Evolutionary conservation across 106 monocot genomes (phyloP).

Genomic region (Dioscorea dumetorum): DNA sequence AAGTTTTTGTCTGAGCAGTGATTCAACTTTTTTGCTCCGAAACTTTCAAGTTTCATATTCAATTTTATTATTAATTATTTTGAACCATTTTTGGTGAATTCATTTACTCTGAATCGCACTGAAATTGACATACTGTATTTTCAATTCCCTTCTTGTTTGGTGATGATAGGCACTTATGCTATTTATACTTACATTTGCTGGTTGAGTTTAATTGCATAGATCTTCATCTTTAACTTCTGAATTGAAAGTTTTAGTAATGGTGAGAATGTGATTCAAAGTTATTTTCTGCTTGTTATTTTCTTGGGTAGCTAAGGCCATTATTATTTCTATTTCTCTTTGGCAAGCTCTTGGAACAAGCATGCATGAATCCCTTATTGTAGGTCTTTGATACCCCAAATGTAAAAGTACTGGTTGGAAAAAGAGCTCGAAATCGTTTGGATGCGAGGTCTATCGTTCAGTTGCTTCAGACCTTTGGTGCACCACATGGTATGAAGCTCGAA

Average conservation of each 20-base stretch:
- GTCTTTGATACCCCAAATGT: conserved; percentile 86
- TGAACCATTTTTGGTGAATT: too few species aligned
- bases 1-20: too few species aligned
- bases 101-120: too few species aligned
- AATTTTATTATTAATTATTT: too few species aligned
- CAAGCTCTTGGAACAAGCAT: neutral
- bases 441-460: conserved; percentile 76
- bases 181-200: neutral
- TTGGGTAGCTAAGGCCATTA: neutral
- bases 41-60: too few species aligned
- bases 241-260: neutral
- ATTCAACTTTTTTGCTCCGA: too few species aligned
- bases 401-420: conserved; percentile 79
- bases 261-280: neutral
- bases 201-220: neutral
- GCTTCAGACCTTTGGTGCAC: conserved; percentile 67
- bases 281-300: neutral
- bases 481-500: conserved; percentile 38
- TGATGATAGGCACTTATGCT: neutral
- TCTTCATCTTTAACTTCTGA: neutral
- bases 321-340: neutral
- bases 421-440: conserved; percentile 72
- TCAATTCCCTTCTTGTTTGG: neutral
- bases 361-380: conserved; percentile 25
- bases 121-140: neutral